phyloP scores from a whole-genome alignment of 805 yeast species.

The Priceomyces castillae region DNA sequence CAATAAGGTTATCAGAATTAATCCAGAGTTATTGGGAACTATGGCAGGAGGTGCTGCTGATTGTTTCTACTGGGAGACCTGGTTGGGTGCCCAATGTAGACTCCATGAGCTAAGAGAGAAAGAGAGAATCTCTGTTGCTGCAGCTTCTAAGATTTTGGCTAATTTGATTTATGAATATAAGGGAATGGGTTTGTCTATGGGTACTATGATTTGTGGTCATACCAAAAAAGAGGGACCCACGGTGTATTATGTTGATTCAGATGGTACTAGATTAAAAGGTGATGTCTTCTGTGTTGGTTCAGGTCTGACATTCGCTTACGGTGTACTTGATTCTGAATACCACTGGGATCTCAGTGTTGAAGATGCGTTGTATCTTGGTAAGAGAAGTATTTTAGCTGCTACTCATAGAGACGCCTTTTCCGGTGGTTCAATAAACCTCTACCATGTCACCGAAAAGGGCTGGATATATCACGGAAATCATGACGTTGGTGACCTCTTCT shows the following conservation, averaged over 20 bases:
- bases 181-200: conserved; percentile 99
- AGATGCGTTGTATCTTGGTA: conserved; percentile 91
- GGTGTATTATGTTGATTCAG: conserved; percentile 93
- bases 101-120: conserved; percentile 92
- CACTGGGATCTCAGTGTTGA: conserved; percentile 90
- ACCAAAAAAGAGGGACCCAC: conserved; percentile 95
- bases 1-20: conserved; percentile 94
- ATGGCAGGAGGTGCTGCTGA: conserved; percentile 99
- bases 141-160: conserved; percentile 90
- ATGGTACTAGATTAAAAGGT: conserved; percentile 93
- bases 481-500: conserved; percentile 86
- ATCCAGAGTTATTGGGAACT: conserved; percentile 91
- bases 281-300: conserved; percentile 97
- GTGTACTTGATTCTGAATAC: conserved; percentile 91
- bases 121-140: conserved; percentile 92
- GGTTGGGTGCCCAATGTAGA: conserved; percentile 97
- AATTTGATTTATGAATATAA: conserved; percentile 91
- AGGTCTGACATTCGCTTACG: conserved; percentile 98
- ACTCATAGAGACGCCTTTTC: conserved; percentile 98
- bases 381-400: conserved; percentile 94
- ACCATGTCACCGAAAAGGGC: conserved; percentile 89
- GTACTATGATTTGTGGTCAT: conserved; percentile 98
- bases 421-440: conserved; percentile 93
- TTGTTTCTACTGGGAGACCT: conserved; percentile 98
- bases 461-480: conserved; percentile 96